phyloP scores from a whole-genome alignment of 352 stramenopile species.

The Phytophthora aleatoria region DNA sequence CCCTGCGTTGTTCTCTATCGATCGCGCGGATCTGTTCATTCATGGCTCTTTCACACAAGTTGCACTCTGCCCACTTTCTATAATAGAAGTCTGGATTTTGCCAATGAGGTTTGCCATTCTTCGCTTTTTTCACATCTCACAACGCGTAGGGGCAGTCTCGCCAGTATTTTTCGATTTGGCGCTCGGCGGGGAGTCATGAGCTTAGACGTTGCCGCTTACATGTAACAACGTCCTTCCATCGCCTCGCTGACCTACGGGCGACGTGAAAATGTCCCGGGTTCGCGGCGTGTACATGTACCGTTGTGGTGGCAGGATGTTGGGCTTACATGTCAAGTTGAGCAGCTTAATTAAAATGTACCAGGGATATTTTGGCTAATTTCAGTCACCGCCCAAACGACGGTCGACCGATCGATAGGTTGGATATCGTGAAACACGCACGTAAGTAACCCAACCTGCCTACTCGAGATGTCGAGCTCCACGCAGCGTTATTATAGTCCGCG shows the following conservation, averaged over 20 bases:
- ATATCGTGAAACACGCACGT: conserved; percentile 3
- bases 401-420: conserved; percentile 17
- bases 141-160: background rate
- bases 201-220: background rate
- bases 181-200: conserved; percentile 11
- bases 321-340: background rate
- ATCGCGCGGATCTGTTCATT: conserved; percentile 23
- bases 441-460: conserved; percentile 17
- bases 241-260: background rate
- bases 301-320: conserved; percentile 17
- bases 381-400: conserved; percentile 1
- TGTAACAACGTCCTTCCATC: conserved; percentile 6
- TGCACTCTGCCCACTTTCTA: background rate
- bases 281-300: background rate
- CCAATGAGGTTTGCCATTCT: background rate
- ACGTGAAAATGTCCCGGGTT: conserved; percentile 19
- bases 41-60: conserved; percentile 5
- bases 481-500: conserved; percentile 15
- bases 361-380: background rate
- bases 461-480: conserved; percentile 11
- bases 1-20: conserved; percentile 9
- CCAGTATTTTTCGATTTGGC: conserved; percentile 34
- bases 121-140: no score
- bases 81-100: conserved; percentile 11
- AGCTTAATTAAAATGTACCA: background rate